Evolutionary conservation across 768 basidiomycete genomes (phyloP).

Genomic region (Melanogaster broomeanus): DNA sequence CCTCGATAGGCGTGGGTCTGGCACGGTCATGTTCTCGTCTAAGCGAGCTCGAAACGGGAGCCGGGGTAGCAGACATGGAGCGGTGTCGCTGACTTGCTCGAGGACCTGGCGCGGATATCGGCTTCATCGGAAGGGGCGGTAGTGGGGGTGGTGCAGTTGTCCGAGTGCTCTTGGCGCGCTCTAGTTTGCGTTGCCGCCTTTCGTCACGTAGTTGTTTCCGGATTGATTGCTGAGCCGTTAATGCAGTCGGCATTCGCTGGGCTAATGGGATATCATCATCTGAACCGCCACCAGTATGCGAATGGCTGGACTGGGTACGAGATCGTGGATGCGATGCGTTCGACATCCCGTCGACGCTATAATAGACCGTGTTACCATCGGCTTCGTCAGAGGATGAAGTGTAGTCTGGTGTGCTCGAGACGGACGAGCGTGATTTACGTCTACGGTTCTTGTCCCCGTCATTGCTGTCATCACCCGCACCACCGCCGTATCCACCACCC

Average conservation of each 20-base stretch:
- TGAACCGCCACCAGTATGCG: slow-evolving; percentile 33
- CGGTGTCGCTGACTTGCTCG: slow-evolving; percentile 39
- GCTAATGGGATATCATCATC: slow-evolving; percentile 88
- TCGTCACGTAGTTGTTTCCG: slow-evolving; percentile 72
- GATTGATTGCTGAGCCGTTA: slow-evolving; percentile 81
- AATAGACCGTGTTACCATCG: slow-evolving; percentile 42
- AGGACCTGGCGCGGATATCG: slow-evolving; percentile 33
- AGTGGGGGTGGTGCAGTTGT: slow-evolving; percentile 18
- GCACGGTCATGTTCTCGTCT: slow-evolving; percentile 47
- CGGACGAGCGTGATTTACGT: slow-evolving; percentile 26
- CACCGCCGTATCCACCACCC: slow-evolving; percentile 26
- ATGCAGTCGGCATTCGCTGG: slow-evolving; percentile 76
- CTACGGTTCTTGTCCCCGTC: slow-evolving; percentile 39
- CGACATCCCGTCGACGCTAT: slow-evolving; percentile 41
- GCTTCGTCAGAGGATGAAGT: slow-evolving; percentile 46
- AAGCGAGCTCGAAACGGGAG: slow-evolving; percentile 12
- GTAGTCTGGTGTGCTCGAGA: slow-evolving; percentile 36
- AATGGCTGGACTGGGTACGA: slow-evolving; percentile 20
- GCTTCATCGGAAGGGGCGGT: slow-evolving; percentile 15
- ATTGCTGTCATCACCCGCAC: slow-evolving; percentile 40
- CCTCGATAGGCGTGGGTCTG: slow-evolving; percentile 37
- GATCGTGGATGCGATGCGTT: slow-evolving; percentile 25
- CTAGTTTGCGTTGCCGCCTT: slow-evolving; percentile 54
- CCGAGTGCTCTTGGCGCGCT: slow-evolving; percentile 39
- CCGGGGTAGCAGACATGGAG: slow-evolving; percentile 29